Evolutionary conservation across 2,329 filamentous ascomycete genomes (phyloP), one percentile per base, ranked within the genome.

Genomic region (Fusarium tjaetaba): DNA sequence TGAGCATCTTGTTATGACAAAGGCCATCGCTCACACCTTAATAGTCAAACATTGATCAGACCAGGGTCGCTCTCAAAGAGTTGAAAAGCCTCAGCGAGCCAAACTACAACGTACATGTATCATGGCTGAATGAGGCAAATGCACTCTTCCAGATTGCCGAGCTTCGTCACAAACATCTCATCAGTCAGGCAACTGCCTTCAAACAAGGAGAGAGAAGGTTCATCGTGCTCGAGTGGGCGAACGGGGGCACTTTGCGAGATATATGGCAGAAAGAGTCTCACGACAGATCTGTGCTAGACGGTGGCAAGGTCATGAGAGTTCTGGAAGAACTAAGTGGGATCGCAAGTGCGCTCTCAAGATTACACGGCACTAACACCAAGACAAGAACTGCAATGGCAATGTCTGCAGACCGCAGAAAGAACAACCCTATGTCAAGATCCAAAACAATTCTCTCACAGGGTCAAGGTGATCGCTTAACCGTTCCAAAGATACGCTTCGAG

Each of bases 171-270:
- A 64, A 39, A 7, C 72, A 74, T 20, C 39, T 74, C 16, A 62
- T 73, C 18, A 61, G 46, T 24, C 51, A 52, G 6, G 68, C 66
- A 0, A 65, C 67, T 13, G 65, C 71, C 26, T 73, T 73, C 11
- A 73, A 41, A 10, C 42, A 36, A 0, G 46, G 41, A 2, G 34
- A 46, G 5, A 60, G 38, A 8, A 43, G 65, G 14, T 71, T 61
- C 22, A 73, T 74, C 8, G 28, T 74, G 49, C 70, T 64, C 15
- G 71, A 73, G 26, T 74, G 71, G 71, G 68, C 71, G 20, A 14
- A 73, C 7, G 71, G 64, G 2, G 72, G 72, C 1, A 74, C 30
- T 13, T n/a, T 74, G 2, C 64, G 70, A 32, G 64, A 74, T 30
- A 32, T 73, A 9, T 74, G 72, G 72, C 7, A 43, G n/a, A 32